phyloP scores from a whole-genome alignment of 495 filamentous ascomycete species.

The Hypoxylon lienhwacheense region DNA sequence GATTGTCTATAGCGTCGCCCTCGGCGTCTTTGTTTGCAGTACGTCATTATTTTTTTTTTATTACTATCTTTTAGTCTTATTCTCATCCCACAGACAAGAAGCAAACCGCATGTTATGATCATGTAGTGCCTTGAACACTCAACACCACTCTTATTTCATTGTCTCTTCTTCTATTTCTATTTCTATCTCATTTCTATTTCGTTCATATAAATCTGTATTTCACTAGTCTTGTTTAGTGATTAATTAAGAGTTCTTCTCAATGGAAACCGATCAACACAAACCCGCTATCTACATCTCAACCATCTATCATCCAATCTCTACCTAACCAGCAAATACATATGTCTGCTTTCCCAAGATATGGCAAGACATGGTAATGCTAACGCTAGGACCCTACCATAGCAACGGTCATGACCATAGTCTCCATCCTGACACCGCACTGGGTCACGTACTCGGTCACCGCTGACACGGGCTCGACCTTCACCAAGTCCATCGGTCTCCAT shows the following conservation, averaged over 20 bases:
- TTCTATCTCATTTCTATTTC: not conserved
- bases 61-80: too few relatives aligned
- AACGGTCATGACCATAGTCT: constrained; percentile 72
- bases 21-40: constrained; percentile 65
- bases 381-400: constrained; percentile 51
- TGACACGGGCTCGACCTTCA: constrained; percentile 54
- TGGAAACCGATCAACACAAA: too few relatives aligned
- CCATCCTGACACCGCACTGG: constrained; percentile 79
- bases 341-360: too few relatives aligned
- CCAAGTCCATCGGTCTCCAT: constrained; percentile 78
- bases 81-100: constrained; percentile 23
- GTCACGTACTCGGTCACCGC: constrained; percentile 68
- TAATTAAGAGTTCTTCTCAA: too few relatives aligned
- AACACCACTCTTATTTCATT: not conserved
- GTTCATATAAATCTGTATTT: not conserved
- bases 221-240: too few relatives aligned
- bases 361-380: constrained; percentile 22
- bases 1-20: constrained; percentile 58
- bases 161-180: not conserved
- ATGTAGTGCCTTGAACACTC: too few relatives aligned
- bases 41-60: constrained; percentile 46
- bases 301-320: too few relatives aligned
- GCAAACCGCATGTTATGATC: constrained; percentile 18
- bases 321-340: too few relatives aligned
- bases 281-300: too few relatives aligned